Conservation (phyloP, 805 yeast genomes). For the Blastobotrys attinorum region DNA sequence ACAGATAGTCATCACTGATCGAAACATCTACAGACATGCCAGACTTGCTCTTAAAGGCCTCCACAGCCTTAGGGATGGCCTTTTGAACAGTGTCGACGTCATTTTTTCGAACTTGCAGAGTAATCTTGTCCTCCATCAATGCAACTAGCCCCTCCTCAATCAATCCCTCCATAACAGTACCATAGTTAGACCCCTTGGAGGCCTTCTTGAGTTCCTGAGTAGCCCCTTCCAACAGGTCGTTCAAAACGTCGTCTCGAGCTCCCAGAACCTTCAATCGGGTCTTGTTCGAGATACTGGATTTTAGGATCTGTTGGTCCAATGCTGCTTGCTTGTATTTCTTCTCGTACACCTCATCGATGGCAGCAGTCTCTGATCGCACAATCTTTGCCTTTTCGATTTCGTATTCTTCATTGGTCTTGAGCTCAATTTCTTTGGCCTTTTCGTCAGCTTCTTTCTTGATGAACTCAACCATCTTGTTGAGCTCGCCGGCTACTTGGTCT, state of each 20-base stretch:
- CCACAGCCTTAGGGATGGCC: slow-evolving; percentile 53
- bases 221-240: slow-evolving; percentile 65
- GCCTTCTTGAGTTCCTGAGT: slow-evolving; percentile 49
- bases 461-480: slow-evolving; percentile 96
- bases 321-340: slow-evolving; percentile 84
- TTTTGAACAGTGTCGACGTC: slow-evolving; percentile 56
- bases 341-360: slow-evolving; percentile 74
- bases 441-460: slow-evolving; percentile 99
- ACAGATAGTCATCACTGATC: slow-evolving; percentile 54
- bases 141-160: slow-evolving; percentile 64
- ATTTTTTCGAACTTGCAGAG: slow-evolving; percentile 56
- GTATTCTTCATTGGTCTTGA: slow-evolving; percentile 97
- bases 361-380: slow-evolving; percentile 85
- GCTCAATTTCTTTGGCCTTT: slow-evolving; percentile 89
- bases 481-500: slow-evolving; percentile 70
- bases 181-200: slow-evolving; percentile 53
- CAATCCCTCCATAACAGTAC: slow-evolving; percentile 62
- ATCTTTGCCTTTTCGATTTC: slow-evolving; percentile 95
- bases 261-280: slow-evolving; percentile 84
- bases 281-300: slow-evolving; percentile 92
- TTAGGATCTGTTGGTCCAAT: slow-evolving; percentile 89
- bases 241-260: slow-evolving; percentile 75
- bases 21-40: slow-evolving; percentile 47
- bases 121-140: slow-evolving; percentile 62
- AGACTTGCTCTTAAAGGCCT: slow-evolving; percentile 55